Evolutionary conservation across 2,329 filamentous ascomycete species (phyloP).

Genomic region (Calonectria multiphialidica): DNA sequence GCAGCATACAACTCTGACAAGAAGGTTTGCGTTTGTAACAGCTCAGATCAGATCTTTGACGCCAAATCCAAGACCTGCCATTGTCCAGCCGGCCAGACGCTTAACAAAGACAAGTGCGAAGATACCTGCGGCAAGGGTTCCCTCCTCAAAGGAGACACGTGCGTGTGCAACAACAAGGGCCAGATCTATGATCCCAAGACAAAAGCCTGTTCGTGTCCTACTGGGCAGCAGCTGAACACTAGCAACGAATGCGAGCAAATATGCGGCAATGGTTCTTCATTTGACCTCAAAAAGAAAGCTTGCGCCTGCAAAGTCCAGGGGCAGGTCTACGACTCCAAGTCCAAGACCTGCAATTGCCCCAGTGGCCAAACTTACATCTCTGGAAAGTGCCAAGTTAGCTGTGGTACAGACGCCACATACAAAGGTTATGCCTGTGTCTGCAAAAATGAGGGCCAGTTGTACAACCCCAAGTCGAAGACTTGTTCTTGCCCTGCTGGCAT

Average conservation of each 20-base stretch:
- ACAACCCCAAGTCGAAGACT: no score
- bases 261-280: background rate
- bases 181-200: background rate
- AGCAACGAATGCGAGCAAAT: slow-evolving; percentile 20
- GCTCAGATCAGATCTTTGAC: slow-evolving; percentile 3
- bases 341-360: background rate
- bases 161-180: background rate
- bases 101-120: background rate
- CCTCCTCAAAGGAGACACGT: background rate
- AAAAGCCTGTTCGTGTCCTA: slow-evolving; percentile 27
- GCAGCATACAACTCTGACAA: background rate
- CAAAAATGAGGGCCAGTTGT: slow-evolving; percentile 36
- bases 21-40: background rate
- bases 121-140: background rate
- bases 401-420: slow-evolving; percentile 31
- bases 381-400: slow-evolving; percentile 4
- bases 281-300: background rate
- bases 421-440: slow-evolving; percentile 34
- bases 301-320: background rate
- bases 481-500: slow-evolving; percentile 31
- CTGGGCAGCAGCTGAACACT: slow-evolving; percentile 13
- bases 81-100: background rate
- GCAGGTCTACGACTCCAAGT: background rate
- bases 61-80: background rate
- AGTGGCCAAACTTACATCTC: background rate